phyloP scores from a whole-genome alignment of 192 early-diverging fungal genomes.

The Gonapodya prolifera region DNA sequence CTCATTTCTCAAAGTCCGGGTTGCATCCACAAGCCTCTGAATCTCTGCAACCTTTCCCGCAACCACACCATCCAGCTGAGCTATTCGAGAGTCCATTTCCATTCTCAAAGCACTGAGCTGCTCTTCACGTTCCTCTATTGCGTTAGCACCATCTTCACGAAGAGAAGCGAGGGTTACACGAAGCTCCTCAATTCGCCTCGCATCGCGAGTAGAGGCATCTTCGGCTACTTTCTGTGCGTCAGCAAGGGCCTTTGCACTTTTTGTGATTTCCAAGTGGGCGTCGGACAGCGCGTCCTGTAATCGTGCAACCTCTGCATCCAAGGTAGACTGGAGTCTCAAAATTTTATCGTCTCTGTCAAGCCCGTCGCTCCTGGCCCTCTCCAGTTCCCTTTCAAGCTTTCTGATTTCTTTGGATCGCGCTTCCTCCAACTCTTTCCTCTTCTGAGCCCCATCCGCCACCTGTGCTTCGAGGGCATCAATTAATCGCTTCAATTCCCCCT shows the following conservation, averaged over 20 bases:
- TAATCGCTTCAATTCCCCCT: not conserved
- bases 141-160: not conserved
- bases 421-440: not conserved
- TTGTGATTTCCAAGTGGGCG: too few relatives aligned
- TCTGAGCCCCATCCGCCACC: not conserved
- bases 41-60: conserved; percentile 1
- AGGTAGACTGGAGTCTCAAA: not conserved
- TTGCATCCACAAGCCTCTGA: not conserved
- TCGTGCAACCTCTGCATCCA: not conserved
- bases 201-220: not conserved
- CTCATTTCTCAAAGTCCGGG: not conserved
- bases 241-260: too few relatives aligned
- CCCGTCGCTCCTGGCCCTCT: too few relatives aligned
- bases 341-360: not conserved
- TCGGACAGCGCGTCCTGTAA: not conserved
- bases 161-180: not conserved
- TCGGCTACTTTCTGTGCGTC: too few relatives aligned
- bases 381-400: too few relatives aligned
- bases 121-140: not conserved
- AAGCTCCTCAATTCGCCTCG: not conserved
- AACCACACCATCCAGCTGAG: not conserved
- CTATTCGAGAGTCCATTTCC: not conserved
- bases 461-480: not conserved
- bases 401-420: not conserved
- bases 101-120: not conserved